Evolutionary conservation across 2,329 filamentous ascomycete genomes (phyloP), one percentile per base, ranked within the genome.

Genomic region (Metarhizium guizhouense): DNA sequence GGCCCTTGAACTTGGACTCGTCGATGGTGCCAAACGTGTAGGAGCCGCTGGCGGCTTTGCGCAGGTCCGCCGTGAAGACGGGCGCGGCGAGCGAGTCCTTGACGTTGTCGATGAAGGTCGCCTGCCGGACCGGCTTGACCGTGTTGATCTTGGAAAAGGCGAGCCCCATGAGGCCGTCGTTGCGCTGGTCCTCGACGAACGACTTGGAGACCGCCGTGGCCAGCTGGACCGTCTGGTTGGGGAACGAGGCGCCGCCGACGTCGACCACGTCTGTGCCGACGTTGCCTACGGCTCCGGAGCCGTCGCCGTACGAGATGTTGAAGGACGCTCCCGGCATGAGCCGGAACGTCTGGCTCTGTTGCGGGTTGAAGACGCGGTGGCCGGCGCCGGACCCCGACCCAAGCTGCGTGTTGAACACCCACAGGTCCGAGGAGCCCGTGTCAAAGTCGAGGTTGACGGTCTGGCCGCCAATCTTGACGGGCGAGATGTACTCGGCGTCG

Each of bases 21-120:
- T 92, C 85, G 63, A 92, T 84, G 61, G 70, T 76, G 58, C 88
- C 88, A 63, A 92, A 92, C 65, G 89, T 84, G 71, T 90, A 92
- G 38, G 81, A 77, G 50, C 87, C 87, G 1, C 75, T 74, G 10
- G 63, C 59, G 34, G 61, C 75, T 60, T 80, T 77, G 64, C 81
- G 81, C 51, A 93, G 76, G 57, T 86, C 80, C 29, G 85, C 86
- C 0, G 87, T 88, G 71, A 92, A 87, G 47, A 92, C 72, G 4
- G 59, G 56, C 1, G 55, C 36, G 14, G 57, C 54, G 1, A 69
- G 60, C 18, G 54, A 57, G 0, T 54, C 32, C n/a, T 59, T 55
- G 40, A 68, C 62, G 45, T 68, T 74, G 54, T 69, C 68, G 57
- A 73, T 72, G 54, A 76, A 78, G 0, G 74, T 78, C 57, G 70